Evolutionary conservation across 495 filamentous ascomycete genomes (phyloP).

Genomic region (Parathielavia appendiculata): DNA sequence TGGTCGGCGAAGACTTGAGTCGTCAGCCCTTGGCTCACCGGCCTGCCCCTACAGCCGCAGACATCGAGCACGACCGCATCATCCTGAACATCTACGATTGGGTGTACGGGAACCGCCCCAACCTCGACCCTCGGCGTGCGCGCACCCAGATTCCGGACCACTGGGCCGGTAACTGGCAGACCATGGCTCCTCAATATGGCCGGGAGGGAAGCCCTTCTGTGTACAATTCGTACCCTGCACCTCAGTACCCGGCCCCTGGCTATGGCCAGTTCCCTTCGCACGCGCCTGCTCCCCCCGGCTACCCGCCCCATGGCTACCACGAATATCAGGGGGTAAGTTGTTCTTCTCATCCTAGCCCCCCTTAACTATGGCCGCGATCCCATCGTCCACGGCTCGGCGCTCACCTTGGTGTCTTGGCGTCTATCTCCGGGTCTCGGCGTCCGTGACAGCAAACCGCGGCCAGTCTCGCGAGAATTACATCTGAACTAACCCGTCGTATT

Average conservation of each 20-base stretch:
- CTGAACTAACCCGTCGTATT: not conserved
- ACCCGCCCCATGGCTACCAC: constrained; percentile 4
- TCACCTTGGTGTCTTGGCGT: no score
- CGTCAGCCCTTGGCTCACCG: not conserved
- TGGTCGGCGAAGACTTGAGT: no score
- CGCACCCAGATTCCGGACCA: constrained; percentile 9
- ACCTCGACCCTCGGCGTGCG: not conserved
- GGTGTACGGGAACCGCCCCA: constrained; percentile 2
- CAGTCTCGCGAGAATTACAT: not conserved
- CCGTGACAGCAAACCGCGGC: no score
- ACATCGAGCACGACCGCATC: not conserved
- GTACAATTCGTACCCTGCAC: not conserved
- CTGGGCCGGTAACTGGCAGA: not conserved
- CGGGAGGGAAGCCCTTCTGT: not conserved
- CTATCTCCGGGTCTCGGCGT: no score
- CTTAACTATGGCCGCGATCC: not conserved
- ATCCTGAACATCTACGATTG: constrained; percentile 2
- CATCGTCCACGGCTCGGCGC: no score
- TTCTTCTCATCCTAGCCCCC: not conserved
- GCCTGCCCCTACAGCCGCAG: not conserved
- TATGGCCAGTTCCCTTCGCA: not conserved
- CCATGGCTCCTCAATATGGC: not conserved
- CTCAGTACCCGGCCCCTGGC: not conserved
- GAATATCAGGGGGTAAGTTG: constrained; percentile 2
- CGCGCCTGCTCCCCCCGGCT: not conserved